phyloP scores from a whole-genome alignment of 768 basidiomycete species.

The Hirschioporus abietinus region DNA sequence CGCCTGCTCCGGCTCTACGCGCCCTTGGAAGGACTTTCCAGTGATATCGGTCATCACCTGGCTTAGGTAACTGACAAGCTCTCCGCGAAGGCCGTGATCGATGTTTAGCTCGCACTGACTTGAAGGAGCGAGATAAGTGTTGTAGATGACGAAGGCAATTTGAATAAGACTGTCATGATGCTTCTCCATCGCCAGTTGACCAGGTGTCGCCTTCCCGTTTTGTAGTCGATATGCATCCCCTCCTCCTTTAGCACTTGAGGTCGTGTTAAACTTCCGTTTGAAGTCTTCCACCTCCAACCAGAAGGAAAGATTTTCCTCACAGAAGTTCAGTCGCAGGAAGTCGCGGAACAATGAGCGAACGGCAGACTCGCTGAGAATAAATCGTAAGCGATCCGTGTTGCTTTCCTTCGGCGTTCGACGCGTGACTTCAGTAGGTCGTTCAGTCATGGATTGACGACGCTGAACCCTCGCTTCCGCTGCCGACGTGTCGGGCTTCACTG shows the following conservation, averaged over 20 bases:
- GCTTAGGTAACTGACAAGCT: slow-evolving; percentile 88
- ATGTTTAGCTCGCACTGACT: slow-evolving; percentile 97
- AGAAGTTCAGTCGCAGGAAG: slow-evolving; percentile 90
- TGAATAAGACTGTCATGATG: slow-evolving; percentile 95
- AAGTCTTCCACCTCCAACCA: slow-evolving; percentile 98
- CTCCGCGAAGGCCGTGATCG: slow-evolving; percentile 92
- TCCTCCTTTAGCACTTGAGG: slow-evolving; percentile 80
- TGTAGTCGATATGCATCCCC: slow-evolving; percentile 19
- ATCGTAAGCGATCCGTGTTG: slow-evolving; percentile 85
- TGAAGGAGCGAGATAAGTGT: slow-evolving; percentile 92
- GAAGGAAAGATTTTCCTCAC: slow-evolving; percentile 96
- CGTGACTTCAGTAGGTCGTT: slow-evolving; percentile 57
- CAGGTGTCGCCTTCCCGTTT: slow-evolving; percentile 42
- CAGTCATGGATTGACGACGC: slow-evolving; percentile 71
- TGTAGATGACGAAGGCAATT: slow-evolving; percentile 90
- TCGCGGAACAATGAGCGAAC: slow-evolving; percentile 90
- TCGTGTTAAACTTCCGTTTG: slow-evolving; percentile 92
- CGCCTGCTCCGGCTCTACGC: slow-evolving; percentile 77
- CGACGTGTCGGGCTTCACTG: slow-evolving; percentile 8
- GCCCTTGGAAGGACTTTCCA: slow-evolving; percentile 73
- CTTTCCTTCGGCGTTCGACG: slow-evolving; percentile 70
- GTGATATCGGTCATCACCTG: slow-evolving; percentile 78
- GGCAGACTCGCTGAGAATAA: slow-evolving; percentile 90
- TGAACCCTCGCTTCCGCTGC: slow-evolving; percentile 59
- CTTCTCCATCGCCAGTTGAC: slow-evolving; percentile 89